These are phyloP conservation scores for Neurospora africana DNA, from an alignment of 495 filamentous ascomycete species.

Conservation along the genomic window DNA sequence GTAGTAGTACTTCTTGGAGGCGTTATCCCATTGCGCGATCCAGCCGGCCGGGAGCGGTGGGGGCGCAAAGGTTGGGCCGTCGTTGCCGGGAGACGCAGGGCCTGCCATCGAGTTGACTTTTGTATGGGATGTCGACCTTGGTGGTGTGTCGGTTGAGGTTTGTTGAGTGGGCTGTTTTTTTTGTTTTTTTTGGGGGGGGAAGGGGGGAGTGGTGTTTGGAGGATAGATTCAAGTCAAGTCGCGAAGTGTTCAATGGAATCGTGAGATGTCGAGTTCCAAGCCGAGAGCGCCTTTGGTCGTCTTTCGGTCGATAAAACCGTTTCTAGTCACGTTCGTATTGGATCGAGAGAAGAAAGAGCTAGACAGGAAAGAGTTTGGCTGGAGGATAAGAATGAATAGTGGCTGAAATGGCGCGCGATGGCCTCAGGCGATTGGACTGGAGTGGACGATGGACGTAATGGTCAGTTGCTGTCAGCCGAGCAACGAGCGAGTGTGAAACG, in stretches of 20 bases:
- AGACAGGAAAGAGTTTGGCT: not conserved
- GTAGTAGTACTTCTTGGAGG: constrained; percentile 66
- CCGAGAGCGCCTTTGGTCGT: not conserved
- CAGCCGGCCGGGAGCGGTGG: constrained; percentile 63
- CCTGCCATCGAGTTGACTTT: constrained; percentile 30
- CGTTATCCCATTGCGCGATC: constrained; percentile 77
- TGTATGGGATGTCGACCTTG: not conserved
- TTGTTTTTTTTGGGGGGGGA: too few species aligned
- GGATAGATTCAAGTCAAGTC: not conserved
- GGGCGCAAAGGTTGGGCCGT: constrained; percentile 60
- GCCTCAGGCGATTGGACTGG: not conserved
- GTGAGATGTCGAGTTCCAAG: not conserved
- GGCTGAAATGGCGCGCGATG: not conserved
- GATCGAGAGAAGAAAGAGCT: not conserved
- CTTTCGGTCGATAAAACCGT: not conserved
- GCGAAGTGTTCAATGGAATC: not conserved
- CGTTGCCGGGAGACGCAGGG: constrained; percentile 48
- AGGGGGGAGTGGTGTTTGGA: too few species aligned
- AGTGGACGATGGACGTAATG: not conserved
- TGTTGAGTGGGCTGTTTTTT: not conserved
- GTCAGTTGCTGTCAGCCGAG: constrained; percentile 1
- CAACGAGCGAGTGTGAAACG: not conserved
- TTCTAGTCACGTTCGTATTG: not conserved
- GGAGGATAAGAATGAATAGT: not conserved
- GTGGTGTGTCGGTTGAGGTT: too few species aligned